Conservation (phyloP, 257 asterid genomes). For the Cinchona pubescens region DNA sequence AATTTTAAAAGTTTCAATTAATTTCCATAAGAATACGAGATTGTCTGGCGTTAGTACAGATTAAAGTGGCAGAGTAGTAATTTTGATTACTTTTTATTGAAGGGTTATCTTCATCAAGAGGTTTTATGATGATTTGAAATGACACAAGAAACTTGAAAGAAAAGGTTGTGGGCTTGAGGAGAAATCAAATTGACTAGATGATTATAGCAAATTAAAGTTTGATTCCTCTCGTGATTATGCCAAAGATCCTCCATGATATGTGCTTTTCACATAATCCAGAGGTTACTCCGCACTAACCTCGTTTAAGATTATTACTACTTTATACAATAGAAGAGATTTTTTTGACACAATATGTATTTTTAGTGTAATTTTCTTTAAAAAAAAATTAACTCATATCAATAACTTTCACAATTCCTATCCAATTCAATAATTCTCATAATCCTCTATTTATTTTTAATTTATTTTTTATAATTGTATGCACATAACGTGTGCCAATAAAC, state of each 20-base stretch:
- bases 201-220: constrained; percentile 11
- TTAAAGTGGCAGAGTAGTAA: background rate
- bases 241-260: background rate
- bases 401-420: too few species aligned
- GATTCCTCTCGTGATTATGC: constrained; percentile 8
- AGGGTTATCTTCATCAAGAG: background rate
- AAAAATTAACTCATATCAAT: too few species aligned
- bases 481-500: too few species aligned
- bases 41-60: background rate
- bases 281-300: background rate
- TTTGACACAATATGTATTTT: too few species aligned
- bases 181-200: constrained; percentile 13
- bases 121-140: background rate
- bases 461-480: too few species aligned
- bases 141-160: constrained; percentile 5
- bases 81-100: too few species aligned
- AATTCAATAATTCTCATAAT: too few species aligned
- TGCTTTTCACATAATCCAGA: background rate
- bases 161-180: background rate
- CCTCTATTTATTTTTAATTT: too few species aligned
- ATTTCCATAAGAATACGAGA: background rate
- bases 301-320: too few species aligned
- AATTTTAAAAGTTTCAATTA: too few species aligned
- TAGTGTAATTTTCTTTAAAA: too few species aligned
- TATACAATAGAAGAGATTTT: too few species aligned